These are phyloP conservation scores for Boechera retrofracta DNA, from an alignment of 345 rosid species.

Conservation along the genomic window DNA sequence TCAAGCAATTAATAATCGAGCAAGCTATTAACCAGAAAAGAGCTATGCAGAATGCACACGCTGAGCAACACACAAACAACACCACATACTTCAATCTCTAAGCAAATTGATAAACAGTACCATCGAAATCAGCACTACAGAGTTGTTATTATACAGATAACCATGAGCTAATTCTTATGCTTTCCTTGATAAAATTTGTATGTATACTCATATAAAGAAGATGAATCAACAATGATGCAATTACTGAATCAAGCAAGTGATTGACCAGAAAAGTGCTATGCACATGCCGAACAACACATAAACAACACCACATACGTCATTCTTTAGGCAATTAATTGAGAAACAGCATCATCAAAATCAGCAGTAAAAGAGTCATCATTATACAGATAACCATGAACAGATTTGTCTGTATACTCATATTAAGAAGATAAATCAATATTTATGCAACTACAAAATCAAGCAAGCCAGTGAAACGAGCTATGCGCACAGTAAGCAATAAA, in stretches of 20 bases:
- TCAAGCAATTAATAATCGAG: background rate
- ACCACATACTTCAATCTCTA: conserved; percentile 9
- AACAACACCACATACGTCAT: conserved; percentile 1
- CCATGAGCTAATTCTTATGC: conserved; percentile 64
- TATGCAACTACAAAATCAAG: background rate
- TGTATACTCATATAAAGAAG: conserved; percentile 34
- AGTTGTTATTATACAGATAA: background rate
- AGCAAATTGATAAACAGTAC: background rate
- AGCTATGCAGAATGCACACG: background rate
- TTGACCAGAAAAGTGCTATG: background rate
- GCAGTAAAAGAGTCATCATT: background rate
- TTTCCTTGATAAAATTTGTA: conserved; percentile 80
- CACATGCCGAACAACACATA: background rate
- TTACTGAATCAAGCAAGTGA: background rate
- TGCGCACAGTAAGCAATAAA: background rate
- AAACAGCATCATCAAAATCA: background rate
- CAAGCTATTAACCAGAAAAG: background rate
- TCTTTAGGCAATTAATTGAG: background rate
- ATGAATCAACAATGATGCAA: background rate
- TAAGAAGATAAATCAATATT: background rate
- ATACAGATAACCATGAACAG: conserved; percentile 50
- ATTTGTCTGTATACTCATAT: conserved; percentile 60
- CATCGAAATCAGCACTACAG: background rate
- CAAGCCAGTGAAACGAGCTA: background rate
- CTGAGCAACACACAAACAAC: conserved; percentile 13